A percentile compares a stretch with the other conserved stretches of the same genome.
phyloP scores from a whole-genome alignment of 2,329 filamentous ascomycete genomes.

The Aureobasidium sp. region DNA sequence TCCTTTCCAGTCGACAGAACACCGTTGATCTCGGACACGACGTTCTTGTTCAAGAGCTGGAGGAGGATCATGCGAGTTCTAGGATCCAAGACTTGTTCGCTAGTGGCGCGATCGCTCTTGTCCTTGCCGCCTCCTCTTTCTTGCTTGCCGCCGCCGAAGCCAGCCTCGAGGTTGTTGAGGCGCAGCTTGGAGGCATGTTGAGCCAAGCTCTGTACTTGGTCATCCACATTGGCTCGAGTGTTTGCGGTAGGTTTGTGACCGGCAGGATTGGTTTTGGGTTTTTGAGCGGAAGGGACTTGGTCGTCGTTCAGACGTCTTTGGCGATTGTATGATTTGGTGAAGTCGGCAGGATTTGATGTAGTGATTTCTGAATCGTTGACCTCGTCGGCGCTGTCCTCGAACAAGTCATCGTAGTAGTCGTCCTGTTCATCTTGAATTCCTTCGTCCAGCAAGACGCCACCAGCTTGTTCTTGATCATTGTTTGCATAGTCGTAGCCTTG shows the following conservation, averaged over 20 bases:
- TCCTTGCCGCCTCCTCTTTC: constrained; percentile 60
- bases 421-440: constrained; percentile 44
- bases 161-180: constrained; percentile 57
- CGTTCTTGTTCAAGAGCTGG: constrained; percentile 88
- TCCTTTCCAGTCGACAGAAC: constrained; percentile 96
- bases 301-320: constrained; percentile 61
- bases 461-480: constrained; percentile 20
- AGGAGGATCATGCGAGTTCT: constrained; percentile 91
- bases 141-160: constrained; percentile 41
- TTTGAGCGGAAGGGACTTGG: constrained; percentile 43
- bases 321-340: constrained; percentile 83
- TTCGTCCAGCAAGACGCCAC: constrained; percentile 1
- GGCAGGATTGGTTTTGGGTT: constrained; percentile 66
- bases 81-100: constrained; percentile 89
- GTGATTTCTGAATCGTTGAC: constrained; percentile 55
- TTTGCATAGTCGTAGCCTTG: constrained; percentile 25
- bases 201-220: constrained; percentile 78
- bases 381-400: constrained; percentile 47
- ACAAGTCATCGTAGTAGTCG: constrained; percentile 56
- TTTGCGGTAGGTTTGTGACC: constrained; percentile 63
- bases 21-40: constrained; percentile 87
- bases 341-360: constrained; percentile 55
- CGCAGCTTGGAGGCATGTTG: constrained; percentile 81
- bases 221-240: constrained; percentile 71
- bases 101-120: constrained; percentile 87